phyloP scores from a whole-genome alignment of 495 filamentous ascomycete species.

The Saxophila tyrrhenica region DNA sequence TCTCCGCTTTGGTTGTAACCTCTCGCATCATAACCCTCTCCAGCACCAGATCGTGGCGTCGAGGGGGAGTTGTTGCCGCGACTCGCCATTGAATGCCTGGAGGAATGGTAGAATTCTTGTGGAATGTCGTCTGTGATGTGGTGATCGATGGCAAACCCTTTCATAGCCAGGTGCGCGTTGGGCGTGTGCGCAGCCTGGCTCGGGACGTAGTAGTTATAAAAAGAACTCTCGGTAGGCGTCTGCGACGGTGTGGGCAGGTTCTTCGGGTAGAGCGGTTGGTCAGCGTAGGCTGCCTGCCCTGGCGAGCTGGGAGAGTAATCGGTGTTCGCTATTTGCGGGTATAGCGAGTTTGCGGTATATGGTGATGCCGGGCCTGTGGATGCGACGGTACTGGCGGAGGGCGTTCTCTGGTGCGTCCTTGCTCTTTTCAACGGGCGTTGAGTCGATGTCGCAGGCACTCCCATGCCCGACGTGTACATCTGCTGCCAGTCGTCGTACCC shows the following conservation, averaged over 20 bases:
- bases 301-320: slow-evolving; percentile 26
- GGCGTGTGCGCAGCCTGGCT: slow-evolving; percentile 21
- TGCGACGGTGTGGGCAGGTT: slow-evolving; percentile 27
- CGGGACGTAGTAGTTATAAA: slow-evolving; percentile 17
- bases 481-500: neutral
- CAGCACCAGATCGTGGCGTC: slow-evolving; percentile 44
- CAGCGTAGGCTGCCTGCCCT: slow-evolving; percentile 3
- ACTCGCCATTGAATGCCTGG: slow-evolving; percentile 44
- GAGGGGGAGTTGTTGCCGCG: slow-evolving; percentile 45
- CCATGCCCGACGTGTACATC: slow-evolving; percentile 13
- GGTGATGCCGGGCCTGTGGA: slow-evolving; percentile 27
- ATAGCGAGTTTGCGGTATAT: slow-evolving; percentile 17
- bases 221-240: slow-evolving; percentile 26
- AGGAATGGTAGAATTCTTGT: slow-evolving; percentile 36
- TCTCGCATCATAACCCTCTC: slow-evolving; percentile 38
- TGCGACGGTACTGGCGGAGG: slow-evolving; percentile 28
- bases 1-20: slow-evolving; percentile 16
- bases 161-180: slow-evolving; percentile 42
- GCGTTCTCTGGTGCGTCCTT: slow-evolving; percentile 26
- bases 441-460: slow-evolving; percentile 5
- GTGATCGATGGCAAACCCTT: slow-evolving; percentile 44
- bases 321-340: slow-evolving; percentile 29
- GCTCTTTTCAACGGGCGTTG: slow-evolving; percentile 12
- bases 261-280: slow-evolving; percentile 20
- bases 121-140: slow-evolving; percentile 31